Evolutionary conservation across 257 asterid species (phyloP).

Genomic region (Jacaranda copaia): DNA sequence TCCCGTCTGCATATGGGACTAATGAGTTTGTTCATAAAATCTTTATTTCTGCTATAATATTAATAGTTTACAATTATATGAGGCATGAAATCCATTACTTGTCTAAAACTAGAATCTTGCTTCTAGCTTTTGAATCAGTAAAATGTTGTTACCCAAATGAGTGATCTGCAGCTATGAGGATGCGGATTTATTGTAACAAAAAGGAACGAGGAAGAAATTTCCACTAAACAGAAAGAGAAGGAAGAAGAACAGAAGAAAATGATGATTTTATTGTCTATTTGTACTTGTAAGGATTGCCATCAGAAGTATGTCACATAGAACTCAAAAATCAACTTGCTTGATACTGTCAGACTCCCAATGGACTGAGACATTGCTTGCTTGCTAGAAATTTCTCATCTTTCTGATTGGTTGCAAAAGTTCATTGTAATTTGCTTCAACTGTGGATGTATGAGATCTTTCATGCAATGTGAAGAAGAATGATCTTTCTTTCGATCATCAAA

Average conservation of each 20-base stretch:
- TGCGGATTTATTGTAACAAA: neutral
- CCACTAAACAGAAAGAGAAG: neutral
- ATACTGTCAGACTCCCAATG: neutral
- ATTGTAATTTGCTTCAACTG: no score
- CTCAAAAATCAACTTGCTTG: neutral
- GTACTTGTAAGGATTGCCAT: neutral
- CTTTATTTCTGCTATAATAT: slow-evolving; percentile 14
- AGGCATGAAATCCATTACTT: neutral
- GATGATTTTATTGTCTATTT: neutral
- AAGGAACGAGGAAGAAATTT: slow-evolving; percentile 3
- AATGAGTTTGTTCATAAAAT: neutral
- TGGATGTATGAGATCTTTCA: no score
- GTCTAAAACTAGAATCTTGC: neutral
- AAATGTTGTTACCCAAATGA: neutral
- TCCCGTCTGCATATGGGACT: slow-evolving; percentile 4
- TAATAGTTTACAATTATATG: neutral
- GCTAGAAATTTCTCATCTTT: no score
- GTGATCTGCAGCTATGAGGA: neutral
- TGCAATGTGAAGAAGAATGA: no score
- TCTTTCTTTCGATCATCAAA: no score
- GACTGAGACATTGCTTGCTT: no score
- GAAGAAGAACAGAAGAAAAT: neutral
- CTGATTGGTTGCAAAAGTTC: no score
- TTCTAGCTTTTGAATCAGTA: neutral
- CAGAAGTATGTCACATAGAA: neutral